Percentiles rank a stretch among this genome's conserved stretches.
Evolutionary conservation across 768 basidiomycete genomes (phyloP).

Genomic region (Terana coerulea): DNA sequence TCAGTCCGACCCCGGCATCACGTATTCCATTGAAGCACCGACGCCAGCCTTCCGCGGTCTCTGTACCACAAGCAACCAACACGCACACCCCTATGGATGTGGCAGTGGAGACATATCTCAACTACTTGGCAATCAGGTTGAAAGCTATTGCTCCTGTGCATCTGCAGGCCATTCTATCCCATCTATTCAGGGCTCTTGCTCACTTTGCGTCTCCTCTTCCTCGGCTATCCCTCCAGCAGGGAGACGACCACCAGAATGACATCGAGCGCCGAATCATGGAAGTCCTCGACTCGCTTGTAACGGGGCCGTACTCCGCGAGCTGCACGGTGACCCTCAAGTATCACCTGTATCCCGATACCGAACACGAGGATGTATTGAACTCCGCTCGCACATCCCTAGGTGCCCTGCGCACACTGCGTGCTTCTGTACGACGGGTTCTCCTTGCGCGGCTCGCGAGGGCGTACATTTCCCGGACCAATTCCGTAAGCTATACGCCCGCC

Average conservation of each 20-base stretch:
- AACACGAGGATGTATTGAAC: slow-evolving; percentile 21
- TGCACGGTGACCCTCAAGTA: slow-evolving; percentile 62
- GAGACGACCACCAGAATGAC: slow-evolving; percentile 26
- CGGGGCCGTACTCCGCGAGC: slow-evolving; percentile 61
- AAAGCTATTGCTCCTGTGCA: slow-evolving; percentile 54
- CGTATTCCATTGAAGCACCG: slow-evolving; percentile 41
- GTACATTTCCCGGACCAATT: slow-evolving; percentile 53
- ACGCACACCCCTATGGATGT: slow-evolving; percentile 57
- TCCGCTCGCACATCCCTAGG: slow-evolving; percentile 27
- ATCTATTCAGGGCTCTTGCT: slow-evolving; percentile 68
- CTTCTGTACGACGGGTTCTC: slow-evolving; percentile 59
- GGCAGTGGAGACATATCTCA: slow-evolving; percentile 58
- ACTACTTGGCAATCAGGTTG: slow-evolving; percentile 57
- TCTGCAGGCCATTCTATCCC: slow-evolving; percentile 56
- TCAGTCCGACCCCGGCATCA: slow-evolving; percentile 25
- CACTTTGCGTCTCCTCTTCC: slow-evolving; percentile 66
- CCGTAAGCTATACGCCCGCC: slow-evolving; percentile 51
- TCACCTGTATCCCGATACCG: slow-evolving; percentile 56
- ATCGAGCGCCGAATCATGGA: slow-evolving; percentile 57
- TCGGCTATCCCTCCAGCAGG: slow-evolving; percentile 53
- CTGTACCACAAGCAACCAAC: slow-evolving; percentile 34
- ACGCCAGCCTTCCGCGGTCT: slow-evolving; percentile 60
- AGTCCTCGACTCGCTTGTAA: slow-evolving; percentile 50
- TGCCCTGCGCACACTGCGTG: slow-evolving; percentile 50
- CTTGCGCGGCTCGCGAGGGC: slow-evolving; percentile 61